phyloP scores from a whole-genome alignment of 768 basidiomycete genomes.

The Lentinus tigrinus region DNA sequence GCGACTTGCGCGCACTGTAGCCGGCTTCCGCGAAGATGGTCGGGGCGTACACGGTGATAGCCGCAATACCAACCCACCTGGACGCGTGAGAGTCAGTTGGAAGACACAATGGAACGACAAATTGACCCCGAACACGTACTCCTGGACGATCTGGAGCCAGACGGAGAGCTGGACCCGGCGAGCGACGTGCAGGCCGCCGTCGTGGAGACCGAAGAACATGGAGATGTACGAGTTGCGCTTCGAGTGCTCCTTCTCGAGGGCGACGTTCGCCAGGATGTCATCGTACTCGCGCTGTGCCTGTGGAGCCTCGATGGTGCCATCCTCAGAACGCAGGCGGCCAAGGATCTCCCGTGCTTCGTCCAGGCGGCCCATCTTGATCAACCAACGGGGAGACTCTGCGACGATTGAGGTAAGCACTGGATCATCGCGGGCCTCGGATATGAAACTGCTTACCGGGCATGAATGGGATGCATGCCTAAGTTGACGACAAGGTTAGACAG shows the following conservation, averaged over 20 bases:
- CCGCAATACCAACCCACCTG: conserved; percentile 46
- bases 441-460: conserved; percentile 33
- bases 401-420: background rate
- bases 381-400: conserved; percentile 34
- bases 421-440: background rate
- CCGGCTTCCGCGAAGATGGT: conserved; percentile 45
- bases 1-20: conserved; percentile 40
- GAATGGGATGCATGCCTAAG: conserved; percentile 16
- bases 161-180: conserved; percentile 42
- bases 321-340: conserved; percentile 32
- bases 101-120: background rate
- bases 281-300: conserved; percentile 34
- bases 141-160: conserved; percentile 47
- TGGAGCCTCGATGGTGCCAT: conserved; percentile 23
- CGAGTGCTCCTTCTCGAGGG: conserved; percentile 39
- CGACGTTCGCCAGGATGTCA: conserved; percentile 38
- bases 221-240: conserved; percentile 42
- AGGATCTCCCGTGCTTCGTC: conserved; percentile 39
- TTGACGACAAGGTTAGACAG: conserved; percentile 11
- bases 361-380: conserved; percentile 38
- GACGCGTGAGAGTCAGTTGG: background rate
- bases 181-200: conserved; percentile 40
- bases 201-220: conserved; percentile 43
- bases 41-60: conserved; percentile 46
- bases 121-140: conserved; percentile 26